Evolutionary conservation across 1,139 yeast genomes (phyloP), one percentile per base, ranked within the genome.

Genomic region (Yamadazyma oceani): DNA sequence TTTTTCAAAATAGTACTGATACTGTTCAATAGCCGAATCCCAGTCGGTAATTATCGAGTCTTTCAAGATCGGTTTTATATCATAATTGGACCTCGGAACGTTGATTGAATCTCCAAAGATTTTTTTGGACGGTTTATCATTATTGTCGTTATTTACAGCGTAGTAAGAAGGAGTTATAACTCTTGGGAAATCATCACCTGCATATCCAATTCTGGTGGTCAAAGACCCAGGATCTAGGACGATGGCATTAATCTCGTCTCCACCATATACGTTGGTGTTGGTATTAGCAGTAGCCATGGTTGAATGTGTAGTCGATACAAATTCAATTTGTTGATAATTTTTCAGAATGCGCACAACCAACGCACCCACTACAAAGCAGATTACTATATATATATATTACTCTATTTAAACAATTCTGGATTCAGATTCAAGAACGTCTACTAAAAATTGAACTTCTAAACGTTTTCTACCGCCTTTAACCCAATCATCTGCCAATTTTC

Each of bases 121-220:
- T 31, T 52, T 50, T 37, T 54, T 55, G 11, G 36, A 31, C 7
- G 29, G 9, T 24, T 32, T 21, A 3, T 25, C n/a, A 10, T 14
- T 54, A 34, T 42, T 51, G 31, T 41, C 49, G 15, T 43, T 31
- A 3, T 42, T 35, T 14, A 45, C 38, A 9, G 67, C 66, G 44
- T 64, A 83, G 45, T 58, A 69, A 0, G 96, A 84, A 2, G 96
- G 87, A 5, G 85, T 62, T 26, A 85, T 80, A 2, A 83, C 67
- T 47, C 85, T 80, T 6, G 98, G 98, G 42, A 81, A 76, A 59
- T 92, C 98, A 46, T 89, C 95, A 8, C 98, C 98, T 4, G 97
- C 95, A 59, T 80, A 90, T 2, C 98, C 98, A 17, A 85, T 79
- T 41, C 94, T 78, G 3, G 97, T 88, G 44, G 79, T 69, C 48